A percentile compares a stretch with the other conserved stretches of the same genome.
Evolutionary conservation across 2,329 filamentous ascomycete species (phyloP).

Genomic region (Ilyonectria mors-panacis): DNA sequence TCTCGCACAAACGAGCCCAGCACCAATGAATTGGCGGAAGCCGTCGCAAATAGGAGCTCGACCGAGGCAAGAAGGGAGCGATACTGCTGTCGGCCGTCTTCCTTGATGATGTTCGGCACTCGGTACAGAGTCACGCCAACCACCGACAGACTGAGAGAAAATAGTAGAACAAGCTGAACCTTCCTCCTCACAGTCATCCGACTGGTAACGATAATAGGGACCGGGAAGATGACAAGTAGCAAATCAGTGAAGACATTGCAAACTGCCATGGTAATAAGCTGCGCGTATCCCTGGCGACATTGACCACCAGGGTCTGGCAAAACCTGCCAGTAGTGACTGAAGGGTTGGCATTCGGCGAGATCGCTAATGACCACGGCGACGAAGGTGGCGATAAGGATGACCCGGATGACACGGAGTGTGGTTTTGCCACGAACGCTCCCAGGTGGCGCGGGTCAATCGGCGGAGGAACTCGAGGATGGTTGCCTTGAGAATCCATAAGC

Average conservation of each 20-base stretch:
- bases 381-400: constrained; percentile 84
- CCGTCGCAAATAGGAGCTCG: constrained; percentile 90
- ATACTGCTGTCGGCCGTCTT: constrained; percentile 83
- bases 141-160: constrained; percentile 86
- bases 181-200: constrained; percentile 85
- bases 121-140: constrained; percentile 86
- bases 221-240: constrained; percentile 88
- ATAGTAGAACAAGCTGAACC: constrained; percentile 82
- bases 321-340: constrained; percentile 83
- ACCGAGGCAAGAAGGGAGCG: constrained; percentile 91
- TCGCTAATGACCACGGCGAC: constrained; percentile 85
- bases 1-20: constrained; percentile 95
- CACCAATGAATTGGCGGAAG: constrained; percentile 89
- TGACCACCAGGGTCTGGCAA: constrained; percentile 86
- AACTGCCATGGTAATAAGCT: constrained; percentile 90
- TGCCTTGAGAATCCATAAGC: constrained; percentile 92
- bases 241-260: constrained; percentile 92
- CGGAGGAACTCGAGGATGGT: constrained; percentile 94
- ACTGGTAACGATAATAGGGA: constrained; percentile 87
- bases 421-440: constrained; percentile 82
- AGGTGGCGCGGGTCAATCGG: constrained; percentile 85
- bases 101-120: constrained; percentile 81
- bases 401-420: constrained; percentile 79
- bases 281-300: constrained; percentile 89
- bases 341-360: constrained; percentile 85